phyloP scores from a whole-genome alignment of 306 rosid genomes.

The Rosa lucieae region DNA sequence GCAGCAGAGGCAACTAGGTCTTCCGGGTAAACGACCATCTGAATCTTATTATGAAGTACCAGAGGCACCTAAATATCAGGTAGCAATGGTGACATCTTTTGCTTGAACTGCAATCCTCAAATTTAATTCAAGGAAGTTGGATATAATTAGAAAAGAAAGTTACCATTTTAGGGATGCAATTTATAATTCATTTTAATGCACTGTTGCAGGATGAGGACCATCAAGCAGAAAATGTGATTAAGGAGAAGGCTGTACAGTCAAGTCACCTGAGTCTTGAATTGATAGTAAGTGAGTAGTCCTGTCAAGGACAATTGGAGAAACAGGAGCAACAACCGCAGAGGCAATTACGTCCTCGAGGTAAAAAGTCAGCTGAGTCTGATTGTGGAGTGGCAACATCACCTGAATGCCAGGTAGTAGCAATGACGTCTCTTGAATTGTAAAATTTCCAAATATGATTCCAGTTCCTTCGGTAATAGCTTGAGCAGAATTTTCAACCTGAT shows the following conservation, averaged over 20 bases:
- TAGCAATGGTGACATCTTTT: no score
- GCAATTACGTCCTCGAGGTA: background rate
- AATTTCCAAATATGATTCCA: background rate
- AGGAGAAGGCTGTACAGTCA: background rate
- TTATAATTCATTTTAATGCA: background rate
- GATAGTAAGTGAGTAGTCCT: background rate
- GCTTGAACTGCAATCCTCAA: no score
- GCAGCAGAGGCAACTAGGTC: no score
- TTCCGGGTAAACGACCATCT: no score
- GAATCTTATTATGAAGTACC: no score
- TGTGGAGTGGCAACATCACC: background rate
- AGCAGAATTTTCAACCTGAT: background rate
- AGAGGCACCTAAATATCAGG: no score
- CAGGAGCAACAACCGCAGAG: background rate
- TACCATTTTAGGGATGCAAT: no score
- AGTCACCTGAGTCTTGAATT: background rate
- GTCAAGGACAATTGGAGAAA: background rate
- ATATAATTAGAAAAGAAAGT: no score
- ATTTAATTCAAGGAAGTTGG: no score
- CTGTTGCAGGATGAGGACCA: background rate
- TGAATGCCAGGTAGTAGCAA: background rate
- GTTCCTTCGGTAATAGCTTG: background rate
- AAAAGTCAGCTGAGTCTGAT: conserved; percentile 2
- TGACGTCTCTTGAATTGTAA: background rate
- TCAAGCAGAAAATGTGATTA: background rate